Percentiles rank a stretch among this genome's conserved stretches.
phyloP scores from a whole-genome alignment of 2,329 filamentous ascomycete genomes.

The Macrophomina tecta region DNA sequence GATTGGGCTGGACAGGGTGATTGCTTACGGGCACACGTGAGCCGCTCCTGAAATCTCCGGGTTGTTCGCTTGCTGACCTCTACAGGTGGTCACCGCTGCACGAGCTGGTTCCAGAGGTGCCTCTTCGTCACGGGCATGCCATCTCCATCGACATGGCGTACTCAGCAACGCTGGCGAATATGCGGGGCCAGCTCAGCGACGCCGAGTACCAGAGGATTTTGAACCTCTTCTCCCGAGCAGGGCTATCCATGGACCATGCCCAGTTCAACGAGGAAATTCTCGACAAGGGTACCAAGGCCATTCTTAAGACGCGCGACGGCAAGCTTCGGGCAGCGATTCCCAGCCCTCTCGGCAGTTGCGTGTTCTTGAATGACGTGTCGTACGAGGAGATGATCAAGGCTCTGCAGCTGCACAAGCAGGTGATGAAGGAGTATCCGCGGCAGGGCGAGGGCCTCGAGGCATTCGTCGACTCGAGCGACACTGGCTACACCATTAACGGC shows the following conservation, averaged over 20 bases:
- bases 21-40: slow-evolving; percentile 74
- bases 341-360: slow-evolving; percentile 68
- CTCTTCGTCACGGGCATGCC: slow-evolving; percentile 74
- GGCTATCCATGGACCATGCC: slow-evolving; percentile 73
- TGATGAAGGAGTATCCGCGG: slow-evolving; percentile 68
- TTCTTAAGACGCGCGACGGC: slow-evolving; percentile 74
- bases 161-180: slow-evolving; percentile 70
- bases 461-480: slow-evolving; percentile 72
- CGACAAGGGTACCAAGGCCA: slow-evolving; percentile 69
- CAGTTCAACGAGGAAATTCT: slow-evolving; percentile 71
- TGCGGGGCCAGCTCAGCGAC: slow-evolving; percentile 65
- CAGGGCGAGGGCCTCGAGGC: slow-evolving; percentile 71
- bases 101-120: slow-evolving; percentile 71
- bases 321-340: slow-evolving; percentile 72
- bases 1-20: slow-evolving; percentile 73
- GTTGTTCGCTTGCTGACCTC: slow-evolving; percentile 2
- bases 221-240: slow-evolving; percentile 72
- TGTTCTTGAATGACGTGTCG: slow-evolving; percentile 71
- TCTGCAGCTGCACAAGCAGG: slow-evolving; percentile 66
- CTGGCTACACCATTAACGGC: slow-evolving; percentile 62
- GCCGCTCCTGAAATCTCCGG: slow-evolving; percentile 35
- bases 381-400: slow-evolving; percentile 67
- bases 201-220: slow-evolving; percentile 67
- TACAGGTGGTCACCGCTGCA: slow-evolving; percentile 72
- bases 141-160: slow-evolving; percentile 80